Evolutionary conservation across 345 rosid genomes (phyloP), one percentile per base, ranked within the genome.

Genomic region (Dipteronia sinensis): DNA sequence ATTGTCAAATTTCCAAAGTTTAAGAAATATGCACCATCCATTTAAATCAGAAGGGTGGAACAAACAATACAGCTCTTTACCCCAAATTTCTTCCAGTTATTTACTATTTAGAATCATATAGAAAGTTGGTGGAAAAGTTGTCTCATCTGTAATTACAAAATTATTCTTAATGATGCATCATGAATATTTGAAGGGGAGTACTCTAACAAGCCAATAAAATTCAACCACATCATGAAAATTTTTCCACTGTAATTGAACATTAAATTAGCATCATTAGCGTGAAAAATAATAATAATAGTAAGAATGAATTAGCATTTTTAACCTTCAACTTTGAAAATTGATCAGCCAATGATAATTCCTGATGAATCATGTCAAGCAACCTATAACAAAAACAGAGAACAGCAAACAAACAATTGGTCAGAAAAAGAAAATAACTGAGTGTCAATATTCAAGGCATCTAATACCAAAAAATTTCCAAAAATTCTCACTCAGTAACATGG

Each of bases 241-340:
- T 2, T 6, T 59, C 27, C 27, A 59, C 63, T 7, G 20, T 1
- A 19, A 16, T 31, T 31, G 63, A 59, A n/a, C 63, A 59, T 7
- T 20, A 27, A 65, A 65, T 65, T 10, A 22, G 1, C 6, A 25
- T 62, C 31, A 31, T 22, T 62, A 23, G 25, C 6, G 34, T 22
- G 16, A 62, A 20, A 6, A 3, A 27, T 31, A 27, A 6, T 29
- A 31, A 27, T 16, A 38, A 31, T 31, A 69, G 29, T 2, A 34
- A 29, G 7, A 27, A 51, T 58, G 72, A 58, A 49, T 69, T 56
- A 62, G 34, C 53, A 65, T n/a, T 59, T 4, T 31, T 38, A 20
- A 96, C 99, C 99, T 96, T 96, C 77, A 94, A 83, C 77, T 88
- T 94, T 40, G 90, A 89, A 86, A 96, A 92, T 2, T 90, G 97